phyloP scores from a whole-genome alignment of 2,329 filamentous ascomycete species.

The Cordyceps cateniannulata region DNA sequence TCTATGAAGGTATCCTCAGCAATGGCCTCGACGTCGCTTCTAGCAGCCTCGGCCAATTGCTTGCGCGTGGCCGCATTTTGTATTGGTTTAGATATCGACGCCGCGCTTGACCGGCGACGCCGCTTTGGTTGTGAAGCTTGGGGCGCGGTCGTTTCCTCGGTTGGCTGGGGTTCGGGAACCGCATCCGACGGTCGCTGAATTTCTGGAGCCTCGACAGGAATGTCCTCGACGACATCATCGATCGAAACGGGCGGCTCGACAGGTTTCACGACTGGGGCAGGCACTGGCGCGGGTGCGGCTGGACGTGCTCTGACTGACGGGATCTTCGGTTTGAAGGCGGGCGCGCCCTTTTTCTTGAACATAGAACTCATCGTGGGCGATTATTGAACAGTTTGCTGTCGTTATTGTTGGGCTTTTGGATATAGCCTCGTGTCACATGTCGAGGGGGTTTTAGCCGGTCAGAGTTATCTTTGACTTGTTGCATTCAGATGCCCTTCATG shows the following conservation, averaged over 20 bases:
- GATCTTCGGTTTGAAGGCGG: conserved; percentile 65
- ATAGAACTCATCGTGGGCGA: conserved; percentile 53
- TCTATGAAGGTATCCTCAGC: neutral
- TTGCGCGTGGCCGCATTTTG: neutral
- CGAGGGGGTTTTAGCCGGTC: neutral
- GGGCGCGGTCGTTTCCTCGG: neutral
- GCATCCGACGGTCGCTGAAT: neutral
- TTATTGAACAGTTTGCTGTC: neutral
- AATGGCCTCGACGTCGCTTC: neutral
- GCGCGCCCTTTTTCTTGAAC: conserved; percentile 58
- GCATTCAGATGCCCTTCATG: conserved; percentile 15
- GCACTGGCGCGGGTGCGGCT: conserved; percentile 29
- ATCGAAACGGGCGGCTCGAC: conserved; percentile 14
- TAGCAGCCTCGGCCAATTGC: neutral
- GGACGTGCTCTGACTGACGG: conserved; percentile 46
- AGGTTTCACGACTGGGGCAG: conserved; percentile 15
- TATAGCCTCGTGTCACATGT: neutral
- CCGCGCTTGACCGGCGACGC: conserved; percentile 10
- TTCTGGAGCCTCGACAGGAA: conserved; percentile 1
- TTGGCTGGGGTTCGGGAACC: neutral
- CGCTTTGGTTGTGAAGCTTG: neutral
- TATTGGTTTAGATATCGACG: neutral
- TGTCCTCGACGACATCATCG: conserved; percentile 14
- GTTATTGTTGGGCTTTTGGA: neutral
- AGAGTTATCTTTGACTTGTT: neutral